Evolutionary conservation across 2,329 filamentous ascomycete genomes (phyloP).

Genomic region (Colletotrichum spaethianum): DNA sequence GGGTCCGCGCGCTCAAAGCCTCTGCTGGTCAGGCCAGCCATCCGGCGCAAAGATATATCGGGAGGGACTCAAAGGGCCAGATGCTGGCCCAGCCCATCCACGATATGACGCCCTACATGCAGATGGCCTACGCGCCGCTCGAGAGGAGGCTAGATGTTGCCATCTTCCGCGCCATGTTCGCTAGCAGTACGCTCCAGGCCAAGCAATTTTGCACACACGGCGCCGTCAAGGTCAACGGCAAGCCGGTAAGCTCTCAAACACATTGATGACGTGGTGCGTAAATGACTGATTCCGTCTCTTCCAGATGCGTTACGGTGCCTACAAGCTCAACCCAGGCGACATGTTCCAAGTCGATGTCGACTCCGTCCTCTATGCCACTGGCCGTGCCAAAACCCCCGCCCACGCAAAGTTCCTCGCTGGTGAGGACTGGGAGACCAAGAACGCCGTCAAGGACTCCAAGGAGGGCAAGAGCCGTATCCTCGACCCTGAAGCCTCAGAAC

Average conservation of each 20-base stretch:
- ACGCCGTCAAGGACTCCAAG: conserved; percentile 48
- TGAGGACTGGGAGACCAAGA: conserved; percentile 47
- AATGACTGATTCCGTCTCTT: neutral
- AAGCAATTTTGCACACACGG: conserved; percentile 96
- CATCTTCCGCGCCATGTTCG: conserved; percentile 93
- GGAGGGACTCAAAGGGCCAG: conserved; percentile 5
- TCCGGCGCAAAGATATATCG: neutral
- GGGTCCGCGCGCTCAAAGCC: neutral
- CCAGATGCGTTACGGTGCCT: conserved; percentile 92
- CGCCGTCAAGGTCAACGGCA: conserved; percentile 94
- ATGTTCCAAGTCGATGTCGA: conserved; percentile 97
- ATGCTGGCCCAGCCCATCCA: conserved; percentile 52
- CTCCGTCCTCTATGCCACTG: conserved; percentile 89
- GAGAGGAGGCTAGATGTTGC: conserved; percentile 95
- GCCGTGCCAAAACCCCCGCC: conserved; percentile 72
- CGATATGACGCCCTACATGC: conserved; percentile 86
- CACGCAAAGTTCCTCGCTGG: conserved; percentile 37
- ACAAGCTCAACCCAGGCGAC: conserved; percentile 95
- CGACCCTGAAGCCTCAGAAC: conserved; percentile 31
- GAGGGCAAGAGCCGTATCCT: conserved; percentile 44
- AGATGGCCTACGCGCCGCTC: conserved; percentile 93
- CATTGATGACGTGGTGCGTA: neutral
- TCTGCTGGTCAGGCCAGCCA: neutral
- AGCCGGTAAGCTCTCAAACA: conserved; percentile 74
- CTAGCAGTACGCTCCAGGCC: conserved; percentile 92